Percentiles rank a stretch among this genome's conserved stretches.
Conservation (phyloP, 2,329 filamentous ascomycete species). For the Didymella pomorum region DNA sequence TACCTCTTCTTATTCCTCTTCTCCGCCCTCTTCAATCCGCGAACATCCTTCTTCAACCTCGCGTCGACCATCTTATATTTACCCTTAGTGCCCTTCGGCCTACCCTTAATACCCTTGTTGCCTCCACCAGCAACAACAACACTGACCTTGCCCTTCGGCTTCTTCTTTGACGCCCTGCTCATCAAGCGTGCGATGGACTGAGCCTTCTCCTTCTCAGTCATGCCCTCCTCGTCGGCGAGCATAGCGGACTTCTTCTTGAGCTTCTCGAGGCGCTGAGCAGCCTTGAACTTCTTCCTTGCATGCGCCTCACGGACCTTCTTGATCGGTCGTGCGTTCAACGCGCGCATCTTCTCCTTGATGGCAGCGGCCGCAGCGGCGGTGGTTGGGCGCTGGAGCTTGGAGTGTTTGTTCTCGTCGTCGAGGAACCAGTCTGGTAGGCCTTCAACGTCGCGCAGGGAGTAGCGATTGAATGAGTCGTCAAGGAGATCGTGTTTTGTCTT, state of each 20-base stretch:
- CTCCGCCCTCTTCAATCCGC: conserved; percentile 80
- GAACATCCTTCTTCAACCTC: conserved; percentile 94
- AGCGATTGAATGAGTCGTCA: conserved; percentile 94
- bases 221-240: conserved; percentile 84
- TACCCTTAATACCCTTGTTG: conserved; percentile 84
- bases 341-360: conserved; percentile 92
- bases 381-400: conserved; percentile 86
- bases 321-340: conserved; percentile 93
- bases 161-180: conserved; percentile 82
- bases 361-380: conserved; percentile 87
- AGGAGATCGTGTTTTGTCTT: conserved; percentile 80
- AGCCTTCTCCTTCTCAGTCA: conserved; percentile 97
- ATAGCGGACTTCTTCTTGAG: conserved; percentile 96
- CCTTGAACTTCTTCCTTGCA: conserved; percentile 96
- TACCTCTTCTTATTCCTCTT: conserved; percentile 80
- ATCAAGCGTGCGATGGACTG: conserved; percentile 82
- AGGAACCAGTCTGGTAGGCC: conserved; percentile 97
- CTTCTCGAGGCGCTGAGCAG: conserved; percentile 89
- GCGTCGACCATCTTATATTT: conserved; percentile 97
- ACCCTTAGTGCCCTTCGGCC: conserved; percentile 91
- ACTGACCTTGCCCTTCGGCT: conserved; percentile 81
- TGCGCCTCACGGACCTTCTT: conserved; percentile 99
- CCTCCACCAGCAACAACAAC: conserved; percentile 86
- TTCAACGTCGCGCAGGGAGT: conserved; percentile 87
- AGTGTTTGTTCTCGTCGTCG: conserved; percentile 87